phyloP scores from a whole-genome alignment of 2,329 filamentous ascomycete genomes.

The Clonostachys rhizophaga region DNA sequence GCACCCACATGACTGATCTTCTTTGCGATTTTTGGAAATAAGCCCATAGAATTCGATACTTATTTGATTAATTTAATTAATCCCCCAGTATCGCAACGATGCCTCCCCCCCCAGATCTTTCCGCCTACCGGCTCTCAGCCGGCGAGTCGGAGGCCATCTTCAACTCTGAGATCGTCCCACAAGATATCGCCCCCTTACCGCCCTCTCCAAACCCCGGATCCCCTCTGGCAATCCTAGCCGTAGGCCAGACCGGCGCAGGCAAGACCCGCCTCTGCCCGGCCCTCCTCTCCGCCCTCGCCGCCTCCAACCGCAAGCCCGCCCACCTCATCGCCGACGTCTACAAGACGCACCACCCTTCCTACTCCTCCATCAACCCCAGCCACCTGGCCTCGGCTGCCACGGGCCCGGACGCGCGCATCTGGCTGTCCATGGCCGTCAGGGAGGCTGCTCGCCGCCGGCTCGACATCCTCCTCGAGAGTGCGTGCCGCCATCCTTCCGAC shows the following conservation, averaged over 20 bases:
- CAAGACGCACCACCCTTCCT: constrained; percentile 41
- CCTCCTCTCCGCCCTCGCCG: constrained; percentile 23
- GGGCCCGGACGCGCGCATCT: constrained; percentile 32
- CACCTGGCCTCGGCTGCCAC: constrained; percentile 30
- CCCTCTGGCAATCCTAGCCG: constrained; percentile 32
- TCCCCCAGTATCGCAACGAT: background rate
- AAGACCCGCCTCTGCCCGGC: constrained; percentile 37
- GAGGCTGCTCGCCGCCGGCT: constrained; percentile 19
- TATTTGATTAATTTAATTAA: too few species aligned
- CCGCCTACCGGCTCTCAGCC: constrained; percentile 21
- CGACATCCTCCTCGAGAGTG: constrained; percentile 37
- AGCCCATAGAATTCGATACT: too few species aligned
- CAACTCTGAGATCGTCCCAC: constrained; percentile 19
- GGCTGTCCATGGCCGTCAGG: constrained; percentile 33
- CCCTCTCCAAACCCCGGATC: constrained; percentile 6
- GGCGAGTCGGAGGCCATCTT: constrained; percentile 22
- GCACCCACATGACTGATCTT: too few species aligned
- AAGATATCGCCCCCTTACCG: constrained; percentile 19
- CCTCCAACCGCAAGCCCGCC: constrained; percentile 9
- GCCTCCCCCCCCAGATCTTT: constrained; percentile 17
- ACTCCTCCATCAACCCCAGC: constrained; percentile 20
- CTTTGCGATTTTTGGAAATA: too few species aligned
- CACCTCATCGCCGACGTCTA: constrained; percentile 45
- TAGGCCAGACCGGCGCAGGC: constrained; percentile 44
- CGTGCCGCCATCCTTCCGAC: constrained; percentile 36